A percentile compares a stretch with the other conserved stretches of the same genome.
These are phyloP conservation scores for Fusarium liriodendri DNA, from an alignment of 2,329 filamentous ascomycete species.

Conservation along the genomic window DNA sequence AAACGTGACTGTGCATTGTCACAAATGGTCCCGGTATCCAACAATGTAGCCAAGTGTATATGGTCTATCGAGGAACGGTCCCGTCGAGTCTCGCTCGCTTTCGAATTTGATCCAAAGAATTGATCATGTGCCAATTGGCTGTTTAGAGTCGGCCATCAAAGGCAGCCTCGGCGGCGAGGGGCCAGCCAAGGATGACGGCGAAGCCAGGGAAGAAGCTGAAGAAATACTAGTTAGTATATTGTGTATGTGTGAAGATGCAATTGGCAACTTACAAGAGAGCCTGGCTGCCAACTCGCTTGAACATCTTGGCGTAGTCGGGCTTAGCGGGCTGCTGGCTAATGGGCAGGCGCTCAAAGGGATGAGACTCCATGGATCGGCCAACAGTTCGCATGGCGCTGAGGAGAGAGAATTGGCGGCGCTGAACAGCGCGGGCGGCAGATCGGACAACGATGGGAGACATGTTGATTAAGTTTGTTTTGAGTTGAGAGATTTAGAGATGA, in stretches of 20 bases:
- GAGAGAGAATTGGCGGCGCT: conserved; percentile 51
- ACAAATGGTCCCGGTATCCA: conserved; percentile 23
- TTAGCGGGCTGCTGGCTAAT: conserved; percentile 41
- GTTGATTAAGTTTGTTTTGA: conserved; percentile 31
- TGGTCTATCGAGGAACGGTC: conserved; percentile 17
- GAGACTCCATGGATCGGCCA: conserved; percentile 49
- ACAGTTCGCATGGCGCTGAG: conserved; percentile 47
- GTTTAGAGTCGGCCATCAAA: conserved; percentile 49
- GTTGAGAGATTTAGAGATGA: conserved; percentile 20
- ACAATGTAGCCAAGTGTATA: background rate
- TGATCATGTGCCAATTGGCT: conserved; percentile 3
- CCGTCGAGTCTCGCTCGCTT: conserved; percentile 34
- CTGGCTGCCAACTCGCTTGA: conserved; percentile 47
- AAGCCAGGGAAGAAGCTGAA: conserved; percentile 51
- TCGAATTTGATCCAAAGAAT: conserved; percentile 22
- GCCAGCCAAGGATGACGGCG: conserved; percentile 50
- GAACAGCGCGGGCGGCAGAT: conserved; percentile 44
- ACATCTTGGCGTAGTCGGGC: conserved; percentile 48
- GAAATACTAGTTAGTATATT: conserved; percentile 16
- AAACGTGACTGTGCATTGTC: conserved; percentile 38
- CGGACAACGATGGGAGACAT: conserved; percentile 47
- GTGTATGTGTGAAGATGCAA: background rate
- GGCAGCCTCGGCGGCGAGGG: conserved; percentile 41
- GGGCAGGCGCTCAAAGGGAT: conserved; percentile 51
- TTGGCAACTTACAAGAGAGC: conserved; percentile 47